Conservation (phyloP, 352 stramenopile genomes). For the Phytophthora cryptogea region DNA sequence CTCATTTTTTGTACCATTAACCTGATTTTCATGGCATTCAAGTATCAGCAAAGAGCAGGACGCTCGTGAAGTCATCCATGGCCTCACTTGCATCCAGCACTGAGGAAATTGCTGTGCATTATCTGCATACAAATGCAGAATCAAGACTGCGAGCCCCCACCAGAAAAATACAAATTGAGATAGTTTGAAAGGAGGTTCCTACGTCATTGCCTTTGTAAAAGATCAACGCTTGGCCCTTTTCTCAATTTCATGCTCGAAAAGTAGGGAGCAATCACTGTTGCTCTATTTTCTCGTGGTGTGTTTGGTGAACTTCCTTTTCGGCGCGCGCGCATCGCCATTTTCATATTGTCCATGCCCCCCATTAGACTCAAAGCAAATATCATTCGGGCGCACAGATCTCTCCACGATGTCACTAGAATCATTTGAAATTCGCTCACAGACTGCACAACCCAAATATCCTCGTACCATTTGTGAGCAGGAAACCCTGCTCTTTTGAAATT, state of each 20-base stretch:
- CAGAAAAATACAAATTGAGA: slow-evolving; percentile 19
- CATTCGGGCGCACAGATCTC: slow-evolving; percentile 19
- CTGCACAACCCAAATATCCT: slow-evolving; percentile 36
- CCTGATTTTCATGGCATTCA: slow-evolving; percentile 11
- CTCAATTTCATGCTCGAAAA: slow-evolving; percentile 2
- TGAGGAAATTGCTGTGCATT: slow-evolving; percentile 12
- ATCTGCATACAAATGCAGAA: slow-evolving; percentile 25
- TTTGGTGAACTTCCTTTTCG: not conserved
- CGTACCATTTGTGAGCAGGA: slow-evolving; percentile 32
- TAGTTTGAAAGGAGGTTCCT: slow-evolving; percentile 7
- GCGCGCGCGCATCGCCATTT: slow-evolving; percentile 8
- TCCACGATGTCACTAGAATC: slow-evolving; percentile 29
- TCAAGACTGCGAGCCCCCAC: slow-evolving; percentile 26
- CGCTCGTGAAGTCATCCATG: slow-evolving; percentile 12
- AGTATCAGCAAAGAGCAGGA: slow-evolving; percentile 28
- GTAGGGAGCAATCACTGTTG: slow-evolving; percentile 8
- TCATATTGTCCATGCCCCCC: slow-evolving; percentile 26
- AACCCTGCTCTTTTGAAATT: slow-evolving; percentile 6
- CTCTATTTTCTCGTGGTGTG: slow-evolving; percentile 2
- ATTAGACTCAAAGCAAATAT: slow-evolving; percentile 27
- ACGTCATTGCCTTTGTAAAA: not conserved
- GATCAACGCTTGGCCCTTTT: slow-evolving; percentile 3
- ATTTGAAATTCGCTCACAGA: slow-evolving; percentile 43
- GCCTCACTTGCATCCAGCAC: slow-evolving; percentile 30
- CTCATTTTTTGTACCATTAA: slow-evolving; percentile 13